Evolutionary conservation across 139 green algal genomes (phyloP).

Genomic region (Closterium sp.): DNA sequence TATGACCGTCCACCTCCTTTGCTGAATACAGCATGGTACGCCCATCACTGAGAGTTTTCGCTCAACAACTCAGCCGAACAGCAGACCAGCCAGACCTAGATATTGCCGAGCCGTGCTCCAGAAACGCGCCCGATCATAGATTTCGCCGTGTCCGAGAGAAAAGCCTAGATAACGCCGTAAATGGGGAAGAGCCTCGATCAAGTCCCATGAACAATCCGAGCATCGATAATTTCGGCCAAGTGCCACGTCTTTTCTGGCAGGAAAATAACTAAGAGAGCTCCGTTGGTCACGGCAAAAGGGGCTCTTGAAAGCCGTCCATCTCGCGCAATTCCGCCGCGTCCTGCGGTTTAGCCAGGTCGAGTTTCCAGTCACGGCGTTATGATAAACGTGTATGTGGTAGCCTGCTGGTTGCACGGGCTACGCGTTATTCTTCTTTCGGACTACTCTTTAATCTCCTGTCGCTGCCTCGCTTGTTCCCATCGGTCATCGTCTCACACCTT

Average conservation of each 20-base stretch:
- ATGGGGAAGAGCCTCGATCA: background rate
- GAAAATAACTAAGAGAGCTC: background rate
- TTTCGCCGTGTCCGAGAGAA: background rate
- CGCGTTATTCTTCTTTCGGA: too few species aligned
- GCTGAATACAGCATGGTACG: background rate
- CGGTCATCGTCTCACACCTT: too few species aligned
- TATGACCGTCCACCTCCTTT: background rate
- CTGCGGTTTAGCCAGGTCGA: too few species aligned
- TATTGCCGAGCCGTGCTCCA: too few species aligned
- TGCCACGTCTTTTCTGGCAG: background rate
- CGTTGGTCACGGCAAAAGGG: background rate
- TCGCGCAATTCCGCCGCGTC: background rate
- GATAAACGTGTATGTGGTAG: background rate
- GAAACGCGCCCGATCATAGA: too few species aligned
- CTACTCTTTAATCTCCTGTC: too few species aligned
- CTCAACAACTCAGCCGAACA: too few species aligned
- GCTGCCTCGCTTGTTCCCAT: background rate
- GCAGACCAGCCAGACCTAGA: too few species aligned
- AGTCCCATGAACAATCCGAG: too few species aligned
- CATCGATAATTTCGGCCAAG: background rate
- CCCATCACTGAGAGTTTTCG: too few species aligned
- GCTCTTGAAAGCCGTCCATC: background rate
- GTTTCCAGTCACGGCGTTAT: background rate
- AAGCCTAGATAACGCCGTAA: background rate
- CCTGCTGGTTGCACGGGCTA: background rate